phyloP scores from a whole-genome alignment of 495 filamentous ascomycete genomes.

The Aspergillus asperescens region DNA sequence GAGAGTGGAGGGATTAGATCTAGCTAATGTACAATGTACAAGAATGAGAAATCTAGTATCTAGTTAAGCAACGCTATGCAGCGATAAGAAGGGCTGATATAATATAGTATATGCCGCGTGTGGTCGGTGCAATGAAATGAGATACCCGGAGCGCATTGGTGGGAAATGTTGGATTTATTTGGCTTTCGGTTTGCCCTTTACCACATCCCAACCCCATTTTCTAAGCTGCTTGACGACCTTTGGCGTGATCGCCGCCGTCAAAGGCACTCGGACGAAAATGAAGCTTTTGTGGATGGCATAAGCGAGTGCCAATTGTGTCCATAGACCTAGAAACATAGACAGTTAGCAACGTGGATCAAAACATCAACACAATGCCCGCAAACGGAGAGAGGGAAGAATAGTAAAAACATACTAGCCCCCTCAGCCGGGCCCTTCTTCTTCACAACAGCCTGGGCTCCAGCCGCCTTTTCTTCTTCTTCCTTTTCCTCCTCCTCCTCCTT shows the following conservation, averaged over 20 bases:
- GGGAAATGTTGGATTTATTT: slow-evolving; percentile 2
- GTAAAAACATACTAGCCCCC: slow-evolving; percentile 48
- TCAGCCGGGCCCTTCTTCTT: slow-evolving; percentile 15
- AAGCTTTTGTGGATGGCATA: slow-evolving; percentile 98
- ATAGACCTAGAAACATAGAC: slow-evolving; percentile 48
- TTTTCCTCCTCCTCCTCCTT: slow-evolving; percentile 17
- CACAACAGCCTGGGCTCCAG: slow-evolving; percentile 30
- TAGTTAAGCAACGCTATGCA: slow-evolving; percentile 26
- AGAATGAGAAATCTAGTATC: slow-evolving; percentile 12
- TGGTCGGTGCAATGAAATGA: neutral
- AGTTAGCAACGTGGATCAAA: neutral
- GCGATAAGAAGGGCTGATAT: slow-evolving; percentile 7
- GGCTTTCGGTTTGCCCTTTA: slow-evolving; percentile 53
- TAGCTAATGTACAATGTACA: slow-evolving; percentile 36
- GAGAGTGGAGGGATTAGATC: slow-evolving; percentile 34
- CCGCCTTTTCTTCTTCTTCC: no score
- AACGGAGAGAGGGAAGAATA: no score
- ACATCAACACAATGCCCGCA: no score
- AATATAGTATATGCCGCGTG: neutral
- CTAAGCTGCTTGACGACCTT: slow-evolving; percentile 84
- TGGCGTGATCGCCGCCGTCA: slow-evolving; percentile 84
- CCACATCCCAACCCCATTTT: slow-evolving; percentile 77
- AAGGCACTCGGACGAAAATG: slow-evolving; percentile 86
- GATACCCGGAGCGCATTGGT: neutral
- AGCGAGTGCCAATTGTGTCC: slow-evolving; percentile 88